Evolutionary conservation across 1,284 basidiomycete genomes (phyloP), one percentile per base, ranked within the genome.

Genomic region (Mycena sp.): DNA sequence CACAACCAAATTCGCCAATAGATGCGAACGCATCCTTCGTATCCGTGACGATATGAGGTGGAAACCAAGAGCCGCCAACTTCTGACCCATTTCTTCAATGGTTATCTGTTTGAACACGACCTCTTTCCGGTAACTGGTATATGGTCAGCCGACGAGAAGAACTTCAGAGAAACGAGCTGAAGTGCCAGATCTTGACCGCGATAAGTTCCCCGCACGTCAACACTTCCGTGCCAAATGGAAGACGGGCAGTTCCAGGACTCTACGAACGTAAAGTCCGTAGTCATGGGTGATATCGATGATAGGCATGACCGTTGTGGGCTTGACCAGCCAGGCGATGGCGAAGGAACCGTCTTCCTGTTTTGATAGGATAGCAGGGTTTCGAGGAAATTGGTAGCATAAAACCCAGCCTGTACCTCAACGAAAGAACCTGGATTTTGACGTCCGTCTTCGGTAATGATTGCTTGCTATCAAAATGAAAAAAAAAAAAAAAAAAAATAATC

Each of bases 391-490:
- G 17, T 30, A 16, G 43, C 49, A 28, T 63, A 68, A 43, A 46
- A 62, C 12, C 61, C 65, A 14, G 58, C 45, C n/a, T 55, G 64
- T 12, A 64, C 58, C 29, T 59, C 48, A 19, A 56, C 45, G 46
- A 64, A 26, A 28, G 65, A 59, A 28, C 23, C 51, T 50, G 25
- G 57, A 46, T 10, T 26, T 16, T n/a, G n/a, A 17, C 59, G 61
- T 16, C 37, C 61, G 51, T 68, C 61, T 12, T 35, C 58, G 28
- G 58, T 54, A 5, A 68, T 41, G 14, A 29, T 41, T 43, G 58
- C 65, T 69, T 69, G 10, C 54, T 40, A n/a, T 69, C 67, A 23
- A 64, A 69, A 37, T 67, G 65, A n/a, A n/a, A n/a, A n/a, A n/a
- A n/a, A n/a, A n/a, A n/a, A n/a, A n/a, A n/a, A n/a, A 38, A 50